Percentiles rank a stretch among this genome's conserved stretches.
Evolutionary conservation across 2,329 filamentous ascomycete genomes (phyloP).

Genomic region (Chlorencoelia australis): DNA sequence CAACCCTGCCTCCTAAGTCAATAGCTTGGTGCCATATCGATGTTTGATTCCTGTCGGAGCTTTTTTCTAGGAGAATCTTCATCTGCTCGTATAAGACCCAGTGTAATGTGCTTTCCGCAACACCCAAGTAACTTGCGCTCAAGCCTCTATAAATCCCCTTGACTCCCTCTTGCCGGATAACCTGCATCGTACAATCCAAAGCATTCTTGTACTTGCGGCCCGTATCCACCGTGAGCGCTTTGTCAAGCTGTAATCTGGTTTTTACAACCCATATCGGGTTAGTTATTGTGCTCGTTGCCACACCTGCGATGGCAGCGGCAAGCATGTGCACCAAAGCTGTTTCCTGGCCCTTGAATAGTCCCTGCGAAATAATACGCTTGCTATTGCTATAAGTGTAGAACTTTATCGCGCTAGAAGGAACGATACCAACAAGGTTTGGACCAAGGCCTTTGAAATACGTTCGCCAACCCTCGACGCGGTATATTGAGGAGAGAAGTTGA

Average conservation of each 20-base stretch:
- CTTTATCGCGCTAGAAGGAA: not conserved
- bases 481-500: slow-evolving; percentile 1
- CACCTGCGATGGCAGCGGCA: not conserved
- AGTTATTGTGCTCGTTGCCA: not conserved
- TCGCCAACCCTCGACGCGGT: not conserved
- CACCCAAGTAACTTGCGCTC: slow-evolving; percentile 1
- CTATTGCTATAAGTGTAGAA: not conserved
- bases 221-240: not conserved
- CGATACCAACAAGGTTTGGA: not conserved
- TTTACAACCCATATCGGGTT: not conserved
- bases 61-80: not conserved
- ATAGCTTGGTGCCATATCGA: not conserved
- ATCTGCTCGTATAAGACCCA: not conserved
- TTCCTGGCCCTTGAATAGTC: not conserved
- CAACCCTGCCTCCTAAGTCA: not conserved
- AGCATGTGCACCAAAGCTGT: not conserved
- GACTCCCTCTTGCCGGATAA: not conserved
- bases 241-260: not conserved
- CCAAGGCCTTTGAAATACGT: not conserved
- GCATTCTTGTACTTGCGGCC: not conserved
- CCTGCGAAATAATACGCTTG: not conserved
- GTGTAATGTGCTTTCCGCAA: not conserved
- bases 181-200: not conserved
- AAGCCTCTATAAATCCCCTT: slow-evolving; percentile 1
- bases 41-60: not conserved